Evolutionary conservation across 352 stramenopile species (phyloP), one percentile per base, ranked within the genome.

Genomic region (Phytophthora syringae): DNA sequence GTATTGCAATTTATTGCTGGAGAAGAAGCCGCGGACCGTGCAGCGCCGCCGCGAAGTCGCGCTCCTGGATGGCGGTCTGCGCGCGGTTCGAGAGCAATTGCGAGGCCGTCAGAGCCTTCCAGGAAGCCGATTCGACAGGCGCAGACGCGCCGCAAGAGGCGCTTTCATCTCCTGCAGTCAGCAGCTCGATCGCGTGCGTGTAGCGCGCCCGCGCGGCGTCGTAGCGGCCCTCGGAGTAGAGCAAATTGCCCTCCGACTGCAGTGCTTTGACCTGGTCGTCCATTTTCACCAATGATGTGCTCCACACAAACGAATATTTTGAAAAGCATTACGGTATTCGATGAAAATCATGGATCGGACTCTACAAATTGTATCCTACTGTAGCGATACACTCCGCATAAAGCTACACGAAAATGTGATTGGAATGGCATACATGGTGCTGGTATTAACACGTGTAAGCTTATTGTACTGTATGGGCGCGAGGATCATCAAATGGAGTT

Each of bases 21-120:
- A 52, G 5, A 42, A 18, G 7, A 5, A 16, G 20, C 16, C 9
- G 49, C 63, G 25, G 22, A 91, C 82, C 80, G 48, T 80, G 64
- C 42, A 92, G 53, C 10, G 86, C 86, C 0, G 74, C 70, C 2
- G 74, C 82, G 62, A 90, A 94, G 62, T 87, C 72, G 56, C 86
- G 83, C 61, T 94, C 78, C 56, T 94, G 86, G 58, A 90, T 84
- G 45, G 70, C 72, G 1, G 82, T 90, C 47, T 90, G 85, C 30
- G 83, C 81, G 34, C 82, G 79, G 61, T 94, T 94, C 0, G 85
- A 84, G 49, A 70, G 67, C 62, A 92, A 60, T 64, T 85, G 71
- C 27, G 80, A 72, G 42, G 70, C 44, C 36, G 70, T 62, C 32
- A 67, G 40, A 44, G 65, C 24, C 25, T 65, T 42, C 58, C 64